phyloP scores from a whole-genome alignment of 192 early-diverging fungal species.

The Cetraspora pellucida region DNA sequence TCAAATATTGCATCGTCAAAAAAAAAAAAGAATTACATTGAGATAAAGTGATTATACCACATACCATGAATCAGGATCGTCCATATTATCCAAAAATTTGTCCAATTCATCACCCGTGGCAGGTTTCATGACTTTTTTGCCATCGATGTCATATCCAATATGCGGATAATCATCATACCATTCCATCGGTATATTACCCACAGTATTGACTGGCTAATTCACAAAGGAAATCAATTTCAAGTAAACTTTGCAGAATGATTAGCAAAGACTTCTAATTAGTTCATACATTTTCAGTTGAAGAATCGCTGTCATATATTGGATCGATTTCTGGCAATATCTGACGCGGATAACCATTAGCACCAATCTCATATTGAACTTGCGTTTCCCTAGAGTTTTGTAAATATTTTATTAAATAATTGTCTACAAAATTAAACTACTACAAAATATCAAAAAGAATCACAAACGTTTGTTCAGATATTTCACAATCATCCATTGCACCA shows the following conservation, averaged over 20 bases:
- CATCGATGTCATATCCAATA: slow-evolving; percentile 94
- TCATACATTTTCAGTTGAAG: slow-evolving; percentile 85
- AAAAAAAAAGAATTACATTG: background rate
- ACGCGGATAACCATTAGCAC: slow-evolving; percentile 48
- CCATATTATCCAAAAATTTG: slow-evolving; percentile 87
- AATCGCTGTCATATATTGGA: slow-evolving; percentile 90
- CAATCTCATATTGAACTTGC: slow-evolving; percentile 38
- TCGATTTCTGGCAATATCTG: slow-evolving; percentile 85
- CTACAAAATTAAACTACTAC: too few species aligned
- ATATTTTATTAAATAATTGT: too few species aligned
- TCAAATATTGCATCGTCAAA: background rate
- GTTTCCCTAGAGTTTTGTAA: slow-evolving; percentile 13
- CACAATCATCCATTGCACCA: too few species aligned
- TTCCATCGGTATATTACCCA: slow-evolving; percentile 95
- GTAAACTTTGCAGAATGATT: background rate
- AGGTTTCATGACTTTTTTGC: slow-evolving; percentile 89
- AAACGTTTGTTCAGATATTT: too few species aligned
- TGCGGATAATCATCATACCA: slow-evolving; percentile 98
- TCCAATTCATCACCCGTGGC: slow-evolving; percentile 91
- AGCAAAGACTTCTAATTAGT: background rate
- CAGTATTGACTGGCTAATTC: slow-evolving; percentile 77
- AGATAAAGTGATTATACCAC: background rate
- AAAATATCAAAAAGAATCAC: too few species aligned
- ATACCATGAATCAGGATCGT: slow-evolving; percentile 90
- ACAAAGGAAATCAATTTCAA: background rate